A percentile compares a stretch with the other conserved stretches of the same genome.
These are phyloP conservation scores for Bertia moriformis DNA, from an alignment of 2,329 filamentous ascomycete species.

Conservation along the genomic window DNA sequence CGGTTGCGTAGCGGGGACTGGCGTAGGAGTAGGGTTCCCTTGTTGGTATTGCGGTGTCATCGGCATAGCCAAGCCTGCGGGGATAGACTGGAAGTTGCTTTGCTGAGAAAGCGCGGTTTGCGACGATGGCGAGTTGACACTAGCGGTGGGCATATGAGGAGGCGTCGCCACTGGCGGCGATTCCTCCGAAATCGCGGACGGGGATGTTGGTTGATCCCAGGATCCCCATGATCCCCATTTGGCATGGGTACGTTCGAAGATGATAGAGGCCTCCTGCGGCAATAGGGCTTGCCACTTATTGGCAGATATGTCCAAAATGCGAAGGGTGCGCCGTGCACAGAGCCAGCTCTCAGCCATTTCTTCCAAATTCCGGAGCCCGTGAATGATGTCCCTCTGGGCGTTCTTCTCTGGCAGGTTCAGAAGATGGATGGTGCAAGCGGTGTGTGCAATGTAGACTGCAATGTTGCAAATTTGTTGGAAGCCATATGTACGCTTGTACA, in stretches of 20 bases:
- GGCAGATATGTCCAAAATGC: conserved; percentile 70
- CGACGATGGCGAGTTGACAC: neutral
- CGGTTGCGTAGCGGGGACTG: neutral
- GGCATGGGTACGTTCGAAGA: conserved; percentile 64
- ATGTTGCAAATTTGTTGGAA: conserved; percentile 91
- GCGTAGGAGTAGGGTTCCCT: neutral
- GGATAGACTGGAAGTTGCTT: neutral
- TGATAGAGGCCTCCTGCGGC: conserved; percentile 64
- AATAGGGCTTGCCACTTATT: conserved; percentile 82
- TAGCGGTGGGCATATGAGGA: conserved; percentile 6
- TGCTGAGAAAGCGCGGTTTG: neutral
- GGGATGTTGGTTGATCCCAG: conserved; percentile 44
- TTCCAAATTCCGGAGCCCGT: conserved; percentile 80
- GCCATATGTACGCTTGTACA: conserved; percentile 87
- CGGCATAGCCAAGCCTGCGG: too few relatives aligned
- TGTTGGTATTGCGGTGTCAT: neutral
- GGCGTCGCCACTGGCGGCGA: conserved; percentile 11
- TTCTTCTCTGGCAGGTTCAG: conserved; percentile 88
- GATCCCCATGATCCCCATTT: conserved; percentile 64
- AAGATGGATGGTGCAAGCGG: conserved; percentile 85
- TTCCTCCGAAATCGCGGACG: conserved; percentile 6
- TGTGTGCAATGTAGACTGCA: conserved; percentile 87
- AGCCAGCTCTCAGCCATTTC: conserved; percentile 94
- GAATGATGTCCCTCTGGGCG: conserved; percentile 74
- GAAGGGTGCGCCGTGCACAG: conserved; percentile 70